Evolutionary conservation across 345 rosid genomes (phyloP).

Genomic region (Hevea brasiliensis): DNA sequence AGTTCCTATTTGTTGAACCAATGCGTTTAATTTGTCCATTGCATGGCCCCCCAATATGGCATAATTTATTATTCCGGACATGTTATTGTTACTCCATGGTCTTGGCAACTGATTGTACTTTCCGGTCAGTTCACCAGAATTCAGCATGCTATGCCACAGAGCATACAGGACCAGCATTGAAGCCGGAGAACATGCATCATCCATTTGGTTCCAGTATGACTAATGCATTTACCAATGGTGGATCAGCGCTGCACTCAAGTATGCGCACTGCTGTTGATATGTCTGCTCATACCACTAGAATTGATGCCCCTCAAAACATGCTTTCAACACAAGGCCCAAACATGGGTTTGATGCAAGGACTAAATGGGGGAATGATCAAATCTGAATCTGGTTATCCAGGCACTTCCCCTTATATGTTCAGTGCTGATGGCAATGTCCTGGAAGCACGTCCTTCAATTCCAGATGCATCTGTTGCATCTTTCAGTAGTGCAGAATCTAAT

Average conservation of each 20-base stretch:
- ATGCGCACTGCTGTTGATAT: slow-evolving; percentile 65
- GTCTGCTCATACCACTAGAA: slow-evolving; percentile 63
- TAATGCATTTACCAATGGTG: slow-evolving; percentile 67
- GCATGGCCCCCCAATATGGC: not conserved
- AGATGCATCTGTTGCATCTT: slow-evolving; percentile 70
- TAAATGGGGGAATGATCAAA: slow-evolving; percentile 82
- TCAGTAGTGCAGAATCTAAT: slow-evolving; percentile 68
- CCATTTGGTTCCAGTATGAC: slow-evolving; percentile 51
- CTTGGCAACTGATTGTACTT: slow-evolving; percentile 22
- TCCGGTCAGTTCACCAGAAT: slow-evolving; percentile 61
- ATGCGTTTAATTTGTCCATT: not conserved
- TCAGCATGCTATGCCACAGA: slow-evolving; percentile 61
- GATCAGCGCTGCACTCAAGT: slow-evolving; percentile 54
- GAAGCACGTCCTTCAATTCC: slow-evolving; percentile 64
- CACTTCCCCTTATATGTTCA: slow-evolving; percentile 64
- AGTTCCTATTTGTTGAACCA: not conserved
- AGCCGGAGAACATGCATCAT: slow-evolving; percentile 63
- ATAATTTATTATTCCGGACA: not conserved
- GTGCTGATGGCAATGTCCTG: slow-evolving; percentile 62
- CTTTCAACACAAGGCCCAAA: slow-evolving; percentile 66
- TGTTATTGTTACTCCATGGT: not conserved
- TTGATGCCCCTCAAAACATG: slow-evolving; percentile 58
- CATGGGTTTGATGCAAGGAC: slow-evolving; percentile 70
- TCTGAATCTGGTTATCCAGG: slow-evolving; percentile 72
- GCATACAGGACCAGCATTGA: slow-evolving; percentile 47